Base-by-base conservation (phyloP, 1,139 yeast species). In the Debaryomyces robertsiae region DNA sequence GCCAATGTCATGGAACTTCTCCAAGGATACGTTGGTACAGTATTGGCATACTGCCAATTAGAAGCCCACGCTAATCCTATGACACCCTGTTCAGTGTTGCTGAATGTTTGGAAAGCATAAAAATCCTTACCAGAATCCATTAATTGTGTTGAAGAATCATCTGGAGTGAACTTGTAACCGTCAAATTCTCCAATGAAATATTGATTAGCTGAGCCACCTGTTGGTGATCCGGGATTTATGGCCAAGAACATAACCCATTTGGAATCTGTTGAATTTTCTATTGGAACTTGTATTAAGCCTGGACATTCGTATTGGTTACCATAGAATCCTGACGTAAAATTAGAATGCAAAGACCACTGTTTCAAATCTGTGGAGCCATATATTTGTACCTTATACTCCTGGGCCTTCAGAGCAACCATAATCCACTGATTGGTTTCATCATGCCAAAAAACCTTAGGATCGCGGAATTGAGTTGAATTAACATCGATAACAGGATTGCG, bases 261-360 rank as follows among this genome's bases (percentile, higher is more conserved):
- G 25, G 43, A 36, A 3, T 47, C 38, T 23, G 18, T 32, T 6
- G 55, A 37, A 35, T 54, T 50, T 13, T 53, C 53, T 16, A 59
- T 43, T 31, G 62, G 54, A 16, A 59, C 46, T 38, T 58, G 50
- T 25, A 57, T 55, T 27, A 66, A 45, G 27, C 64, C 65, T 2
- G 71, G 71, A 43, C 69, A 63, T 48, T 66, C 72, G 45, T 66
- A 67, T 45, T 67, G 71, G 46, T 47, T 61, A 2, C 72, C 73
- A 9, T 53, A 38, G 25, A 52, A 43, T 2, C 72, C 72, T n/a
- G 54, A 49, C 6, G 57, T 47, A 43, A 67, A 64, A 23, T 54
- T 50, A 11, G 69, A 59, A 23, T 53, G 55, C 23, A 50, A 46
- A 2, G 44, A 46, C 73, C 73, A 67, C 7, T 52, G 35, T 16